A percentile compares a stretch with the other conserved stretches of the same genome.
These are phyloP conservation scores for Coemansia sp. DNA, from an alignment of 192 early-diverging fungal genomes.

Conservation along the genomic window DNA sequence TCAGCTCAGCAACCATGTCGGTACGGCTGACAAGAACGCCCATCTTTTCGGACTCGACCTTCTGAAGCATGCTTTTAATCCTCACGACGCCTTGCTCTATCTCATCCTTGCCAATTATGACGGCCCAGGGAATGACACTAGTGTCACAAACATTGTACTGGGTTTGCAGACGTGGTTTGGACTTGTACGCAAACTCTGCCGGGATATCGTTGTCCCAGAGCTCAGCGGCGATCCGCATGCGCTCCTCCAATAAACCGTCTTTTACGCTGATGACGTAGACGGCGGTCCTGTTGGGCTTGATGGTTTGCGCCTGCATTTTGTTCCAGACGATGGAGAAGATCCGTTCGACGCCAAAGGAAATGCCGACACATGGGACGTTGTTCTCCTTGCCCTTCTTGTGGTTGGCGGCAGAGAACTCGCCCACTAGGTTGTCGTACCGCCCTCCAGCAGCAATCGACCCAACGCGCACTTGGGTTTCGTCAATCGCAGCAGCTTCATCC, in stretches of 20 bases:
- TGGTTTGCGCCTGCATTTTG: slow-evolving; percentile 59
- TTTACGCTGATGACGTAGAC: slow-evolving; percentile 85
- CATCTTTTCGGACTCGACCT: slow-evolving; percentile 30
- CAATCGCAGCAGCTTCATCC: slow-evolving; percentile 37
- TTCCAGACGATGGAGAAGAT: slow-evolving; percentile 84
- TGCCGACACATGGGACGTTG: slow-evolving; percentile 90
- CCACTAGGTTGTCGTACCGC: slow-evolving; percentile 96
- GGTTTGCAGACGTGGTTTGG: slow-evolving; percentile 77
- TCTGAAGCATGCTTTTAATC: slow-evolving; percentile 78
- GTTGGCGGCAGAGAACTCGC: slow-evolving; percentile 78
- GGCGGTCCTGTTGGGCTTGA: slow-evolving; percentile 78
- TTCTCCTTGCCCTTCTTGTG: slow-evolving; percentile 62
- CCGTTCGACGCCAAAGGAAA: slow-evolving; percentile 95
- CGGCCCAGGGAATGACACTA: slow-evolving; percentile 85
- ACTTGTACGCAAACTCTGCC: slow-evolving; percentile 91
- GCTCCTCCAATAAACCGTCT: slow-evolving; percentile 83
- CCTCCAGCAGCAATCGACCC: slow-evolving; percentile 97
- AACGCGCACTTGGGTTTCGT: slow-evolving; percentile 81
- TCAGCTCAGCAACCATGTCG: slow-evolving; percentile 68
- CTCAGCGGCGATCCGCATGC: slow-evolving; percentile 83
- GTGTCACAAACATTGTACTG: slow-evolving; percentile 84
- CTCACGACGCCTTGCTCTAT: slow-evolving; percentile 77
- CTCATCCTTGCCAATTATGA: slow-evolving; percentile 88
- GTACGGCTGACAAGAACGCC: slow-evolving; percentile 60
- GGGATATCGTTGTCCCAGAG: slow-evolving; percentile 93